Conservation (phyloP, 2,329 filamentous ascomycete genomes). For the Sporothrix inflata region DNA sequence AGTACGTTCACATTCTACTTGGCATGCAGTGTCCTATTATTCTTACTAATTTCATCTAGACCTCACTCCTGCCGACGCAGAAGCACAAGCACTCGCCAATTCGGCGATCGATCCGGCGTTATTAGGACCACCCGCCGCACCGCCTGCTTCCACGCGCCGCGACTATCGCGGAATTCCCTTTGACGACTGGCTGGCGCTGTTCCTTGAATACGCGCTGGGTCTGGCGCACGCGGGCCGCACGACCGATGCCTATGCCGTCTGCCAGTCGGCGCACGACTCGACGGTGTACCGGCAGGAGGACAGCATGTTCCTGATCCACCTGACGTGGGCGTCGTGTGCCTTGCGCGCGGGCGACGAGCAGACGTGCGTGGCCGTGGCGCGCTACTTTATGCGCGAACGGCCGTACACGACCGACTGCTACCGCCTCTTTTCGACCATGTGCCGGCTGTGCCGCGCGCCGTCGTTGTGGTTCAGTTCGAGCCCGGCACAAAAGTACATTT, state of each 20-base stretch:
- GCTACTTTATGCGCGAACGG: slow-evolving; percentile 83
- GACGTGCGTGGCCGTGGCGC: slow-evolving; percentile 70
- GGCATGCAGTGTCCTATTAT: no score
- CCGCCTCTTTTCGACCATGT: slow-evolving; percentile 79
- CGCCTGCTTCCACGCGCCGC: slow-evolving; percentile 34
- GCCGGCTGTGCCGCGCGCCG: slow-evolving; percentile 70
- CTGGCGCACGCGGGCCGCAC: slow-evolving; percentile 69
- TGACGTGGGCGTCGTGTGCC: slow-evolving; percentile 82
- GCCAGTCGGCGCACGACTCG: slow-evolving; percentile 76
- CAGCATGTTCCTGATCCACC: slow-evolving; percentile 71
- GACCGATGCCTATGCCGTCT: slow-evolving; percentile 76
- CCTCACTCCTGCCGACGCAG: neutral
- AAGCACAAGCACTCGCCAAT: slow-evolving; percentile 5
- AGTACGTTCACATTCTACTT: no score
- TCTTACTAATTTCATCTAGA: no score
- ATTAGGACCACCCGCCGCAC: slow-evolving; percentile 37
- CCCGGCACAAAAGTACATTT: slow-evolving; percentile 84
- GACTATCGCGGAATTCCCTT: slow-evolving; percentile 75
- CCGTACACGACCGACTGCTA: slow-evolving; percentile 81
- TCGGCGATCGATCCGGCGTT: slow-evolving; percentile 40
- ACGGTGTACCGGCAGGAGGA: slow-evolving; percentile 71
- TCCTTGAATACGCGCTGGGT: slow-evolving; percentile 82
- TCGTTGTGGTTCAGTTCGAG: slow-evolving; percentile 77
- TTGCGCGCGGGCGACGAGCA: slow-evolving; percentile 80
- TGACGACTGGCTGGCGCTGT: slow-evolving; percentile 83